These are phyloP conservation scores for Lepidopterella palustris DNA, from an alignment of 495 filamentous ascomycete genomes.

Conservation along the genomic window DNA sequence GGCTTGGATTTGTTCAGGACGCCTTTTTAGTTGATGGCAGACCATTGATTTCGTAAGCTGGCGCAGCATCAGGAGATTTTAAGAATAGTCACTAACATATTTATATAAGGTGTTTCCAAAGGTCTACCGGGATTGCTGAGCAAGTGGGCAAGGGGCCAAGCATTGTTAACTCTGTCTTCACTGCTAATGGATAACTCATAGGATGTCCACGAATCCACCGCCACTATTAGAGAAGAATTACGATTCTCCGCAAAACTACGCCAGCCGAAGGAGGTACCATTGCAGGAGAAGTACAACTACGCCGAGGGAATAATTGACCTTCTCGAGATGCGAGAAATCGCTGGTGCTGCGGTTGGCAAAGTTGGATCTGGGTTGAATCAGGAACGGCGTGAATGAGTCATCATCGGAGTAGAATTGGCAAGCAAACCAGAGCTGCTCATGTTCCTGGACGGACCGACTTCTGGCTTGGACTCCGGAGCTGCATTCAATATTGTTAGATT, in stretches of 20 bases:
- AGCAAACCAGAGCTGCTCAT: conserved; percentile 61
- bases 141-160: conserved; percentile 35
- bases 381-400: conserved; percentile 59
- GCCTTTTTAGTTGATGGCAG: conserved; percentile 51
- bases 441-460: conserved; percentile 75
- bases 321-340: conserved; percentile 47
- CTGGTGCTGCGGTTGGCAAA: conserved; percentile 45
- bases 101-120: conserved; percentile 29
- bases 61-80: background rate
- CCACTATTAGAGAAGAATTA: conserved; percentile 58
- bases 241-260: conserved; percentile 54
- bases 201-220: conserved; percentile 53
- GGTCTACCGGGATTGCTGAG: conserved; percentile 49
- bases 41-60: conserved; percentile 25
- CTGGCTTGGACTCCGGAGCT: conserved; percentile 57
- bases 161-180: background rate
- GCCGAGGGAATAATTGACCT: conserved; percentile 53
- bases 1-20: conserved; percentile 48
- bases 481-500: conserved; percentile 61
- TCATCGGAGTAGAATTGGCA: conserved; percentile 63
- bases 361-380: conserved; percentile 49
- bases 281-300: conserved; percentile 54
- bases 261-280: conserved; percentile 45
- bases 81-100: background rate
- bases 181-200: background rate